Base-by-base conservation (phyloP, 768 basidiomycete species). In the Favolaschia claudopus region DNA sequence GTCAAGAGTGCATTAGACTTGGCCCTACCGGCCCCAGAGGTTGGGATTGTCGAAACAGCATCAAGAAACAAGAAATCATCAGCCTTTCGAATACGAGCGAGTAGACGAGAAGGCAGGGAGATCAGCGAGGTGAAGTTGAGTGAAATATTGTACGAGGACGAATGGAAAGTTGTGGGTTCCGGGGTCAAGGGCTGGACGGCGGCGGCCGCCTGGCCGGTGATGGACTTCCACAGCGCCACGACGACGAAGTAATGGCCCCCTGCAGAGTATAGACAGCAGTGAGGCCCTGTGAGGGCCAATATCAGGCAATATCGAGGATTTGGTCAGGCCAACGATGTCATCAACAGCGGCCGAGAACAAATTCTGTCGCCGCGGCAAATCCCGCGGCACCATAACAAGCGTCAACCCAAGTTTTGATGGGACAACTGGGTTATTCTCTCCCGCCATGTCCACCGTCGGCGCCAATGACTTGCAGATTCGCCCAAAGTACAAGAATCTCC, bases 41-140 rank as follows among this genome's bases (percentile, higher is more conserved):
- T 48, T 31, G 62, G 43, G 27, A 55, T 33, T 14, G 55, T 29
- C 13, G 57, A 51, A 47, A 40, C 45, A 37, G 57, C 55, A 48
- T 70, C 66, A 34, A 61, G 57, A 52, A 66, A 69, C 17, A 76
- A 42, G 14, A 72, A 27, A 42, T 73, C 65, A 62, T 74, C 75
- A 31, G 76, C 67, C 33, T 68, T 72, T 43, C 78, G 75, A 27
- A 84, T 73, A 36, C 75, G 72, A 10, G 73, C 70, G 25, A 82
- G 65, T 3, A 80, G 65, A 28, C 77, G 75, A 32, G 74, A 74
- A 2, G 79, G 79, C 65, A 79, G 74, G n/a, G 71, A 60, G 39
- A 84, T 67, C 51, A 85, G 60, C 69, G 80, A 65, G 69, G 76
- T 55, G 79, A 83, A 39, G 79, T 88, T 71, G 82, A 77, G 27